phyloP scores from a whole-genome alignment of 441 rosid species.

The Eruca vesicaria region DNA sequence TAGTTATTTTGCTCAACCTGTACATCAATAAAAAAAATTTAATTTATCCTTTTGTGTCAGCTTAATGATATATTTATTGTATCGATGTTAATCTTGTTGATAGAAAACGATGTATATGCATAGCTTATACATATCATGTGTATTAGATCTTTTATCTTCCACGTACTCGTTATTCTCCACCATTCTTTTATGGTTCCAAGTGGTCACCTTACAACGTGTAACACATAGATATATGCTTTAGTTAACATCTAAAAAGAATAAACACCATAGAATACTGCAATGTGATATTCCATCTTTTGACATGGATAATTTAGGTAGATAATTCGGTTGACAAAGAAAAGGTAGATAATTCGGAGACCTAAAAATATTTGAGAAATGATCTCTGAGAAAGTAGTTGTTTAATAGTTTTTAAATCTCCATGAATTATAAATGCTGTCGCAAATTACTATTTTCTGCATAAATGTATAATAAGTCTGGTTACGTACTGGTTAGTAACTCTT shows the following conservation, averaged over 20 bases:
- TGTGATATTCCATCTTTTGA: background rate
- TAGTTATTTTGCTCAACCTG: slow-evolving; percentile 22
- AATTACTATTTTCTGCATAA: background rate
- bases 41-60: background rate
- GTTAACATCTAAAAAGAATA: slow-evolving; percentile 8
- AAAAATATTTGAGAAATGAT: background rate
- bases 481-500: background rate
- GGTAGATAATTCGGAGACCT: background rate
- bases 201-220: slow-evolving; percentile 8
- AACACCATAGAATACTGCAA: background rate
- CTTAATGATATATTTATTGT: background rate
- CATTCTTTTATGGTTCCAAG: slow-evolving; percentile 23
- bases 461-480: background rate
- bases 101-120: background rate
- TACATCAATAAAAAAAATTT: background rate
- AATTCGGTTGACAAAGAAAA: too few relatives aligned
- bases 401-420: background rate
- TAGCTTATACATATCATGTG: slow-evolving; percentile 1
- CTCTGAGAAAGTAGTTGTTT: background rate
- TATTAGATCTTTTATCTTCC: slow-evolving; percentile 20
- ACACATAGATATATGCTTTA: slow-evolving; percentile 19
- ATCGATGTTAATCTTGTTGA: background rate
- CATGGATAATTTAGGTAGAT: slow-evolving; percentile 1
- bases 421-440: background rate
- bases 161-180: slow-evolving; percentile 24